These are phyloP conservation scores for Thalia dealbata DNA, from an alignment of 176 grass and related monocot species.

Conservation along the genomic window DNA sequence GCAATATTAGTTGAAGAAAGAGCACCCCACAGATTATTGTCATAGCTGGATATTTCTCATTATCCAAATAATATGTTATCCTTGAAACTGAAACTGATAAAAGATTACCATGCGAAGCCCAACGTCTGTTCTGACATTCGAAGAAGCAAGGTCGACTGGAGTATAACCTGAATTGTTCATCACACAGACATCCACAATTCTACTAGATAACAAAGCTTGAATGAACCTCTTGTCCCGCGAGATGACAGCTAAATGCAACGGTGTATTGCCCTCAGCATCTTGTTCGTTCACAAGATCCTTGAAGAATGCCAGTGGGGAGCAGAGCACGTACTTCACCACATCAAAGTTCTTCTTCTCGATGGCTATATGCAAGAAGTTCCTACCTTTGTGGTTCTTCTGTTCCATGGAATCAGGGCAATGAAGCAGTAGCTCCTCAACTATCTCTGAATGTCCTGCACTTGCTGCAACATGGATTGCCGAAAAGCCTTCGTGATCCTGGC, in stretches of 20 bases:
- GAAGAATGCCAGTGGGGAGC: too few species aligned
- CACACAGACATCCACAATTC: not conserved
- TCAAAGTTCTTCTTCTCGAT: not conserved
- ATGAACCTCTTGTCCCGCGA: not conserved
- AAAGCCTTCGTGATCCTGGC: slow-evolving; percentile 37
- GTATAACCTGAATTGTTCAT: not conserved
- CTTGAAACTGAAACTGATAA: too few species aligned
- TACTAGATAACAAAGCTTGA: not conserved
- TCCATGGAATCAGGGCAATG: slow-evolving; percentile 16
- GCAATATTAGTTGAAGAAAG: not conserved
- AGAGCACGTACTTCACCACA: not conserved
- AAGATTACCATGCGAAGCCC: not conserved
- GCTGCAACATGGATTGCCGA: slow-evolving; percentile 65
- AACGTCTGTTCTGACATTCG: not conserved
- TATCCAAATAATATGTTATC: too few species aligned
- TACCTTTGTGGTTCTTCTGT: not conserved
- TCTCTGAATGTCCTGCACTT: slow-evolving; percentile 23
- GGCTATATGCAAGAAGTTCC: slow-evolving; percentile 4
- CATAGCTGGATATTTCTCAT: too few species aligned
- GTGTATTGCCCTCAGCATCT: slow-evolving; percentile 7
- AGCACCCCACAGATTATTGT: too few species aligned
- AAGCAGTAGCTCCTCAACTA: slow-evolving; percentile 46
- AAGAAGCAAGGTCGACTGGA: slow-evolving; percentile 1
- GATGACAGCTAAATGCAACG: slow-evolving; percentile 11
- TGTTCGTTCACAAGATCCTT: not conserved